phyloP scores from a whole-genome alignment of 495 filamentous ascomycete species.

The Trichocladium antarcticum region DNA sequence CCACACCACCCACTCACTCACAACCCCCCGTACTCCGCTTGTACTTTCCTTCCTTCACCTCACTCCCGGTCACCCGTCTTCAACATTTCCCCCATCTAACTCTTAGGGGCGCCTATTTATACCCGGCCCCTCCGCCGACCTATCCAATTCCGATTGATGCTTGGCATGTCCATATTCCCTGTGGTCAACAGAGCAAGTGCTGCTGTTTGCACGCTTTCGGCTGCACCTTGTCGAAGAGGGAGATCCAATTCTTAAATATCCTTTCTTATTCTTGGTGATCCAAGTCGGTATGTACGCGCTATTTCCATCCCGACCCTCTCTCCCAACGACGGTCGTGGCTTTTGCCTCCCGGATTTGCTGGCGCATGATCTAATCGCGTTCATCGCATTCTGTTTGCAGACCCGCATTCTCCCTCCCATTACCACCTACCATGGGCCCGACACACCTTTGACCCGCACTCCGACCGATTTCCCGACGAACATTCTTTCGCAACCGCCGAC shows the following conservation, averaged over 20 bases:
- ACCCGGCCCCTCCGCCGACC: not conserved
- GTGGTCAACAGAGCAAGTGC: not conserved
- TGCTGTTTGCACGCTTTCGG: not conserved
- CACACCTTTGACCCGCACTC: conserved; percentile 6
- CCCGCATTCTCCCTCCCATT: not conserved
- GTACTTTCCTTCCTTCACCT: conserved; percentile 14
- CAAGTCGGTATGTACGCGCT: not conserved
- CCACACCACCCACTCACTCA: conserved; percentile 16
- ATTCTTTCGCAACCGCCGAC: not conserved
- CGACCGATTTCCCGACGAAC: not conserved
- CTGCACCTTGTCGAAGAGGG: not conserved
- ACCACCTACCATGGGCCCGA: conserved; percentile 12
- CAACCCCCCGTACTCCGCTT: conserved; percentile 18
- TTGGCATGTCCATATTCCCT: not conserved
- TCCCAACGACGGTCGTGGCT: not conserved
- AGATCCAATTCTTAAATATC: not conserved
- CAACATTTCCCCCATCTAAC: not conserved
- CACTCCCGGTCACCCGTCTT: not conserved
- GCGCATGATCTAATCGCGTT: conserved; percentile 5
- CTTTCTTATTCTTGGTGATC: not conserved
- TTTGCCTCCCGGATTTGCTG: not conserved
- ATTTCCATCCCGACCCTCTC: not conserved
- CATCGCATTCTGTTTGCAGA: not conserved
- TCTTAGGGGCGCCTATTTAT: not conserved
- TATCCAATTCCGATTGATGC: not conserved